These are phyloP conservation scores for Pneumocystis murina DNA, from an alignment of 1,139 yeast species.

Conservation along the genomic window DNA sequence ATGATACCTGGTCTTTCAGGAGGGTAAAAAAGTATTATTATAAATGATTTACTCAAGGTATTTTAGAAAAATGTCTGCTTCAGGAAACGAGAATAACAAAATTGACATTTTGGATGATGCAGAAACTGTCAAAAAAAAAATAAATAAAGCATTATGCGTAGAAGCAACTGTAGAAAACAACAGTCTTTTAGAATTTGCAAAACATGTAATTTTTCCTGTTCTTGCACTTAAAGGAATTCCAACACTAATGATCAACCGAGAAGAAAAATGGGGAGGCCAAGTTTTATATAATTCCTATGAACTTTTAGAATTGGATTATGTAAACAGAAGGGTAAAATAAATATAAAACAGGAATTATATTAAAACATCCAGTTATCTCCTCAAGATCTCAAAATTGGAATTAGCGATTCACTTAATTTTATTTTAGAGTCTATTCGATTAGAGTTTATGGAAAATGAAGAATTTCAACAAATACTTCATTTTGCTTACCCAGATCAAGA, in stretches of 20 bases:
- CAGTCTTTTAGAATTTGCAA: constrained; percentile 74
- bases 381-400: constrained; percentile 86
- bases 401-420: constrained; percentile 64
- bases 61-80: constrained; percentile 60
- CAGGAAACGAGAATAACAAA: constrained; percentile 95
- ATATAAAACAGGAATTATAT: background rate
- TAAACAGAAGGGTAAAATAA: constrained; percentile 32
- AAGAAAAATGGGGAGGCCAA: constrained; percentile 94
- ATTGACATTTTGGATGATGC: constrained; percentile 87
- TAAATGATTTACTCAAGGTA: background rate
- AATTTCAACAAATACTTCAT: constrained; percentile 57
- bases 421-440: constrained; percentile 75
- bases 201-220: constrained; percentile 73
- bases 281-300: constrained; percentile 54
- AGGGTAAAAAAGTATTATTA: constrained; percentile 25
- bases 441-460: constrained; percentile 45
- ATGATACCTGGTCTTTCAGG: constrained; percentile 98
- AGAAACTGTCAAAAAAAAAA: constrained; percentile 73
- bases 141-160: constrained; percentile 83
- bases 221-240: constrained; percentile 49
- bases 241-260: constrained; percentile 65
- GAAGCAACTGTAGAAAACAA: constrained; percentile 88
- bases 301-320: constrained; percentile 58
- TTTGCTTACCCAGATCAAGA: constrained; percentile 63
- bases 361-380: constrained; percentile 44